Evolutionary conservation across 2,329 filamentous ascomycete species (phyloP).

Genomic region (Teratosphaeria pseudoeucalypti): DNA sequence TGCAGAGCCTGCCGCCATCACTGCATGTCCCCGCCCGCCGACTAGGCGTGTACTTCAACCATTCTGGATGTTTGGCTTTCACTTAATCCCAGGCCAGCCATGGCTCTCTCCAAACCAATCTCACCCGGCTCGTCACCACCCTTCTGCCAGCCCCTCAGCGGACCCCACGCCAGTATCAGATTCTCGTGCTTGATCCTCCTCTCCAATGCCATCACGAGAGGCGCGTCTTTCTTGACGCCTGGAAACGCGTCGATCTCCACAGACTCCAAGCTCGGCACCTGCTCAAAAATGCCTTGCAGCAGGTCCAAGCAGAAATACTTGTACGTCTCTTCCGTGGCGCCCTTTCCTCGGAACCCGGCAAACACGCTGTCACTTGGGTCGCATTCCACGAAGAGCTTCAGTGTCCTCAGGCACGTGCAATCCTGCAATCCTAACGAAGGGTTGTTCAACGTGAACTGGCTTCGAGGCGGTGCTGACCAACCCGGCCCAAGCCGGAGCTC

Average conservation of each 20-base stretch:
- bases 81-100: slow-evolving; percentile 9
- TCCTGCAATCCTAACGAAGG: slow-evolving; percentile 52
- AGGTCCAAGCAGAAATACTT: slow-evolving; percentile 54
- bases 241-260: slow-evolving; percentile 62
- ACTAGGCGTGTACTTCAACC: slow-evolving; percentile 9
- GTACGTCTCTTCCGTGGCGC: slow-evolving; percentile 55
- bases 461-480: slow-evolving; percentile 58
- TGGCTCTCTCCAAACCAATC: slow-evolving; percentile 8
- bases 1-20: not conserved
- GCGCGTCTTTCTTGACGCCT: slow-evolving; percentile 54
- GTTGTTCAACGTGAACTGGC: slow-evolving; percentile 54
- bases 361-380: slow-evolving; percentile 58
- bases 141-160: slow-evolving; percentile 55
- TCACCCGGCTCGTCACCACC: slow-evolving; percentile 17
- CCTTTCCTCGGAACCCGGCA: slow-evolving; percentile 49
- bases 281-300: slow-evolving; percentile 46
- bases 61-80: slow-evolving; percentile 1
- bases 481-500: slow-evolving; percentile 64
- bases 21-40: not conserved
- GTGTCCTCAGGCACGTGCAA: slow-evolving; percentile 46
- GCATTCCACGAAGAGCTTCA: slow-evolving; percentile 61
- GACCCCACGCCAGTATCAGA: slow-evolving; percentile 55
- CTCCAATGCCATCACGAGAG: slow-evolving; percentile 53
- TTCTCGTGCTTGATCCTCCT: slow-evolving; percentile 35
- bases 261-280: slow-evolving; percentile 45